A percentile compares a stretch with the other conserved stretches of the same genome.
These are phyloP conservation scores for Kazachstania taianensis DNA, from an alignment of 805 yeast genomes.

Conservation along the genomic window DNA sequence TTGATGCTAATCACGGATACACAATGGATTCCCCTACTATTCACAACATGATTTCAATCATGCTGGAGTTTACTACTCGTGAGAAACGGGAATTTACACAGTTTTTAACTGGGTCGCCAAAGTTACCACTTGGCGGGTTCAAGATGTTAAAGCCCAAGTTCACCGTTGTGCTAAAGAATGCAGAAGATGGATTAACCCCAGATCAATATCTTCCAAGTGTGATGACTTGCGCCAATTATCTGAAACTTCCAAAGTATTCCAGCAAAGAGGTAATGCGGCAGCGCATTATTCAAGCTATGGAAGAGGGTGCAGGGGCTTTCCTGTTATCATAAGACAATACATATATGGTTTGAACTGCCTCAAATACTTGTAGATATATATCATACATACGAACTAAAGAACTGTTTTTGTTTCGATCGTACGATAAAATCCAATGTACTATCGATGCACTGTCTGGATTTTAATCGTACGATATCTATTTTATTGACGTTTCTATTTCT, in stretches of 20 bases:
- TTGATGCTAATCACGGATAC: slow-evolving; percentile 89
- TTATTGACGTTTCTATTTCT: no score
- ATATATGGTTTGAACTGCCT: no score
- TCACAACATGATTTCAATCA: slow-evolving; percentile 46
- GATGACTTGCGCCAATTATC: slow-evolving; percentile 95
- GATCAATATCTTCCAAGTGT: slow-evolving; percentile 91
- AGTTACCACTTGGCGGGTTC: slow-evolving; percentile 89
- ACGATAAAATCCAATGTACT: no score
- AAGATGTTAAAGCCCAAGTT: slow-evolving; percentile 69
- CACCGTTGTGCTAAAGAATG: slow-evolving; percentile 75
- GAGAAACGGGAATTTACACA: slow-evolving; percentile 71
- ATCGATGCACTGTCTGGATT: no score
- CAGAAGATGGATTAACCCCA: slow-evolving; percentile 57
- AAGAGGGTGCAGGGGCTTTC: slow-evolving; percentile 85
- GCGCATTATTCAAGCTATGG: slow-evolving; percentile 58
- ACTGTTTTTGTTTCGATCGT: no score
- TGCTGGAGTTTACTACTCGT: slow-evolving; percentile 41
- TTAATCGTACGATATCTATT: no score
- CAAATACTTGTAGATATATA: no score
- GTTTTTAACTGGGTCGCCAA: slow-evolving; percentile 89
- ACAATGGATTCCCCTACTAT: slow-evolving; percentile 57
- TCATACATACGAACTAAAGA: no score
- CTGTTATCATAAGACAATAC: slow-evolving; percentile 73
- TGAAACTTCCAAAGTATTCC: slow-evolving; percentile 79
- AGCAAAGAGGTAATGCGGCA: slow-evolving; percentile 47